Base-by-base conservation (phyloP, 2,329 filamentous ascomycete species). In the Tolypocladium inflatum region DNA sequence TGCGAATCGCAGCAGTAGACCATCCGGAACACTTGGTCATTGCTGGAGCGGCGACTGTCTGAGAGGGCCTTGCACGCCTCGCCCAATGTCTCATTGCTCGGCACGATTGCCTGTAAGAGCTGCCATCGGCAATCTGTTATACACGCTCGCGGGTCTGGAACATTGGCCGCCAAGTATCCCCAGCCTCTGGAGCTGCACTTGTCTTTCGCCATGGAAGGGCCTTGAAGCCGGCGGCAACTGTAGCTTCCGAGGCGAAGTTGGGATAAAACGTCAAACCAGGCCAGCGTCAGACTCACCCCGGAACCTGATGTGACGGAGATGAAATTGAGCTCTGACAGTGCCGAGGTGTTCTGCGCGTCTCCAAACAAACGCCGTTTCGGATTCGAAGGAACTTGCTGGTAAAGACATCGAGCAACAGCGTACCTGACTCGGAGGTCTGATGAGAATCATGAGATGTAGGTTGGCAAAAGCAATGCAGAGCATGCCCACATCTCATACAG, bases 1-100 rank as follows among this genome's bases (percentile, higher is more conserved):
- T 71, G 73, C 54, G 74, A 72, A 64, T 82, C 78, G 66, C 80
- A 82, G 66, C 78, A 79, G 64, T 83, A 83, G 26, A 82, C 68
- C 45, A 69, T 65, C 71, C 73, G 76, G 13, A 82, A 71, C n/a
- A 60, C 59, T 9, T 65, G 55, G 48, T 70, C 64, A 33, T 65
- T 64, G 55, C 66, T 64, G 38, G 67, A 61, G 26, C 60, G 57
- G 9, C 59, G 56, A 23, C 55, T 64, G 65, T 67, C 59, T 62
- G 67, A 62, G 5, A 75, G 66, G 7, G 60, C 60, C 59, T 68
- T 60, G 61, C 76, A 77, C 41, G 67, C 65, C 11, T 62, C 58
- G 10, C 60, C 55, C 60, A 74, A 70, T 58, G 69, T 69, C 61
- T 70, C 63, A 56, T 65, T 59, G 30, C 61, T 64, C 21, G 65